Evolutionary conservation across 2,329 filamentous ascomycete genomes (phyloP).

Genomic region (Lachnellula subtilissima): DNA sequence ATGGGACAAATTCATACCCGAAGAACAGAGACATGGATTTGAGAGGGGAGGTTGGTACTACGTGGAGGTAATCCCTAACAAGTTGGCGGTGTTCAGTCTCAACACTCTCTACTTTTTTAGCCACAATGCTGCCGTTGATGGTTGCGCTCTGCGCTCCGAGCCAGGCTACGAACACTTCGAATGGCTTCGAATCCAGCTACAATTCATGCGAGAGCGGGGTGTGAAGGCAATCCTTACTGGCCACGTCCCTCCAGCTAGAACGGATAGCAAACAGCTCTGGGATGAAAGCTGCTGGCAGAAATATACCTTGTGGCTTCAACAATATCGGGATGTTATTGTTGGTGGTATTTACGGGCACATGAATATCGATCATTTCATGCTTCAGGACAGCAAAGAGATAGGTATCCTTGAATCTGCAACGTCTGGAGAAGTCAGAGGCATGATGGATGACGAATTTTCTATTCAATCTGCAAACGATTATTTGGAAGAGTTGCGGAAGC

Average conservation of each 20-base stretch:
- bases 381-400: constrained; percentile 79
- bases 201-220: constrained; percentile 72
- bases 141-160: constrained; percentile 72
- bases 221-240: constrained; percentile 95
- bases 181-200: constrained; percentile 86
- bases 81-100: constrained; percentile 84
- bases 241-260: constrained; percentile 87
- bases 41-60: constrained; percentile 92
- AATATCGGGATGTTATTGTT: constrained; percentile 86
- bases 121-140: constrained; percentile 88
- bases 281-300: constrained; percentile 98
- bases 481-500: constrained; percentile 67
- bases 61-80: constrained; percentile 81
- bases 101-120: constrained; percentile 97
- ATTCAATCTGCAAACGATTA: constrained; percentile 71
- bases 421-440: constrained; percentile 30
- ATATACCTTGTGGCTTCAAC: constrained; percentile 83
- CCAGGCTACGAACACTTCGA: constrained; percentile 94
- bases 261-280: constrained; percentile 81
- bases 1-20: constrained; percentile 84
- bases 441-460: constrained; percentile 52
- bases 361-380: constrained; percentile 96
- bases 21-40: constrained; percentile 87
- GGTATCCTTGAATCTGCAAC: constrained; percentile 45
- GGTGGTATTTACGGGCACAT: constrained; percentile 85